Conservation (phyloP, 1,284 basidiomycete genomes). For the Tremellales sp. region DNA sequence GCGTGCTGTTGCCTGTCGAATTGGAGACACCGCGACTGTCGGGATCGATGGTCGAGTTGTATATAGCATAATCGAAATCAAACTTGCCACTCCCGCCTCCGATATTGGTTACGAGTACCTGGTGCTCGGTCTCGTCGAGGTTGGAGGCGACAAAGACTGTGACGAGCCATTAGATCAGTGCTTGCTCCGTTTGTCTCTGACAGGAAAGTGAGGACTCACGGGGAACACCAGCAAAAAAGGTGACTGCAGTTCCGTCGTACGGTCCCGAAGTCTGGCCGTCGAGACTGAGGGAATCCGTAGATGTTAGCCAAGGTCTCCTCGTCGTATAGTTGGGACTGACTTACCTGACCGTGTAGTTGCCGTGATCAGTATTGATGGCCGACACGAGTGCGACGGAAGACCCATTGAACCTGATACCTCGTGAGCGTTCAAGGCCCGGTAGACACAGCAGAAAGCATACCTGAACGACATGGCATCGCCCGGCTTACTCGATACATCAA, state of each 20-base stretch:
- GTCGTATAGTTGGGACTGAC: background rate
- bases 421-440: no score
- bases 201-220: constrained; percentile 8
- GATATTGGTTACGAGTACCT: constrained; percentile 15
- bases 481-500: background rate
- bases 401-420: constrained; percentile 9
- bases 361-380: constrained; percentile 7
- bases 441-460: no score
- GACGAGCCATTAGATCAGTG: background rate
- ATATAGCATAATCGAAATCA: constrained; percentile 19
- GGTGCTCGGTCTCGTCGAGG: constrained; percentile 15
- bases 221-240: constrained; percentile 4
- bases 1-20: background rate
- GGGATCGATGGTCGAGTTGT: constrained; percentile 13
- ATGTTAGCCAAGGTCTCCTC: background rate
- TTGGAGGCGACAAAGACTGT: constrained; percentile 13
- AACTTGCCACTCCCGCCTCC: constrained; percentile 9
- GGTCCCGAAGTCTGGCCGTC: constrained; percentile 11
- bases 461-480: constrained; percentile 3
- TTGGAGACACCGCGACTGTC: no score
- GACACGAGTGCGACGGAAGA: constrained; percentile 8
- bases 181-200: background rate
- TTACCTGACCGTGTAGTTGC: constrained; percentile 12
- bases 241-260: constrained; percentile 13
- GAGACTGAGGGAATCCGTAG: constrained; percentile 6